These are phyloP conservation scores for Aspergillus conjunctus DNA, from an alignment of 495 filamentous ascomycete species.

Conservation along the genomic window DNA sequence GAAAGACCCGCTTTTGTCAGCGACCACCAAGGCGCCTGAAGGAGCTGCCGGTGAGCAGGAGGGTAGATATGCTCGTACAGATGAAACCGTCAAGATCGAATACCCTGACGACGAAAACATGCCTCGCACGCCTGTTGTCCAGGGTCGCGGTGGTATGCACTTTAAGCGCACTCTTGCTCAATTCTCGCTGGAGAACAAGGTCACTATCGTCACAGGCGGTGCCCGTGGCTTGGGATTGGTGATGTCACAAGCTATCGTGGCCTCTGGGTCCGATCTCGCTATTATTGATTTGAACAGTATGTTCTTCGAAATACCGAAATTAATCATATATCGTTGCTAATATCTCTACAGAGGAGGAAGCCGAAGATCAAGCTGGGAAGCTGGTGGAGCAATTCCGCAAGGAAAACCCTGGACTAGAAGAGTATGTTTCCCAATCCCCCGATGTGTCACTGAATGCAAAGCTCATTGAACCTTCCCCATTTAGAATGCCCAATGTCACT, in stretches of 20 bases:
- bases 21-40: constrained; percentile 37
- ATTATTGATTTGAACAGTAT: constrained; percentile 91
- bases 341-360: constrained; percentile 71
- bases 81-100: constrained; percentile 71
- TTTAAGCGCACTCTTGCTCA: constrained; percentile 70
- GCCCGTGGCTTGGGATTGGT: constrained; percentile 85
- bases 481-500: constrained; percentile 76
- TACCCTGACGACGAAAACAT: constrained; percentile 72
- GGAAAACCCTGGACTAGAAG: constrained; percentile 75
- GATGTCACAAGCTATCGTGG: constrained; percentile 86
- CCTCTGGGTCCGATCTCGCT: constrained; percentile 84
- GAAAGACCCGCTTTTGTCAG: constrained; percentile 33
- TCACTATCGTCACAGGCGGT: constrained; percentile 81
- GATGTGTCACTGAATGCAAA: background rate
- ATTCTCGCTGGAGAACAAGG: constrained; percentile 78
- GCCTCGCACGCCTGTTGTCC: constrained; percentile 65
- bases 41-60: constrained; percentile 40
- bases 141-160: constrained; percentile 70
- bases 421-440: constrained; percentile 45
- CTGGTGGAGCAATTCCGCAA: constrained; percentile 71
- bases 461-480: constrained; percentile 1
- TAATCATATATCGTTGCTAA: background rate
- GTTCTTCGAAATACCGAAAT: constrained; percentile 29
- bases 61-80: constrained; percentile 71
- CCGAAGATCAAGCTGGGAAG: constrained; percentile 68